phyloP scores from a whole-genome alignment of 2,329 filamentous ascomycete genomes.

The Trichoderma gracile region DNA sequence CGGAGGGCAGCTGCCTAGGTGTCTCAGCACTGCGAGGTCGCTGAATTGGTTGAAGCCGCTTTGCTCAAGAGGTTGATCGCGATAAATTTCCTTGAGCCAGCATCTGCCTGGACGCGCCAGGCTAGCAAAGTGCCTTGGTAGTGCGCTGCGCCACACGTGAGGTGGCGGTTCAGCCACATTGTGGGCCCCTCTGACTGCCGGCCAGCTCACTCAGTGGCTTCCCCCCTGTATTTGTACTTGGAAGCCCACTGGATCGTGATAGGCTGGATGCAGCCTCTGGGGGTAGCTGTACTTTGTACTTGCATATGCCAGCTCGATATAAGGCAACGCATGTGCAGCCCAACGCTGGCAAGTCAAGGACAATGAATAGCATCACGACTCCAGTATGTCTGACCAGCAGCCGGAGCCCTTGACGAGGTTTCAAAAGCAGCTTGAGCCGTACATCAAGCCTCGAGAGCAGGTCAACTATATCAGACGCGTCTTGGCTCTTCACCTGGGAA shows the following conservation, averaged over 20 bases:
- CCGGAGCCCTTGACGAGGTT: conserved; percentile 41
- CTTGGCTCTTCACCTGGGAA: conserved; percentile 55
- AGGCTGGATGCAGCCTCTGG: neutral
- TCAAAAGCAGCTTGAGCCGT: conserved; percentile 51
- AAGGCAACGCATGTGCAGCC: conserved; percentile 3
- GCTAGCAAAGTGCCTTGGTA: conserved; percentile 16
- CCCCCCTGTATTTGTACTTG: neutral
- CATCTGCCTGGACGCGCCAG: conserved; percentile 28
- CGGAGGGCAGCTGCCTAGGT: conserved; percentile 27
- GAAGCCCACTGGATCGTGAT: neutral
- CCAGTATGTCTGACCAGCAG: conserved; percentile 37
- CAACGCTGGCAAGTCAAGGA: conserved; percentile 10
- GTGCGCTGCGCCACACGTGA: conserved; percentile 20
- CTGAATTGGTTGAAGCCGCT: conserved; percentile 29
- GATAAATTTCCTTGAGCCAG: conserved; percentile 42
- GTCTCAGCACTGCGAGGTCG: conserved; percentile 31
- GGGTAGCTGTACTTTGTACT: neutral
- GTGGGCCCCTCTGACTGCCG: neutral
- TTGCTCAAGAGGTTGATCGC: conserved; percentile 30
- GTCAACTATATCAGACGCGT: conserved; percentile 57
- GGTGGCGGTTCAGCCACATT: conserved; percentile 25
- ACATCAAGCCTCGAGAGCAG: conserved; percentile 59
- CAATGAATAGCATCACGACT: conserved; percentile 11
- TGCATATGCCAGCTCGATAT: neutral
- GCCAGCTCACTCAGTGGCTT: neutral